These are phyloP conservation scores for Tardiomyces digboiensis DNA, from an alignment of 1,139 yeast species.

Conservation along the genomic window DNA sequence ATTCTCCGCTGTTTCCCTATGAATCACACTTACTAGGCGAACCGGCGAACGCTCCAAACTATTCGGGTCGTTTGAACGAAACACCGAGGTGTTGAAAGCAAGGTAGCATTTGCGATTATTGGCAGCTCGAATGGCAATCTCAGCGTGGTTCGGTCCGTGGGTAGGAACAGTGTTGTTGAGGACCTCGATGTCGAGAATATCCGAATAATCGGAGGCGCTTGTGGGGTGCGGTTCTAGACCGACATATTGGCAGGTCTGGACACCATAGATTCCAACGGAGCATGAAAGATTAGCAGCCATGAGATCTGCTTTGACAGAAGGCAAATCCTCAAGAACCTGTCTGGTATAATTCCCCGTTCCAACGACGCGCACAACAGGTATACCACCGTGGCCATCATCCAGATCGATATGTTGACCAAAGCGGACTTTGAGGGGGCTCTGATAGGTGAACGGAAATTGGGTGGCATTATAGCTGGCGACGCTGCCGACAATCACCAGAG, in stretches of 20 bases:
- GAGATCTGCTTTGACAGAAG: slow-evolving; percentile 42
- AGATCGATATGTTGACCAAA: slow-evolving; percentile 48
- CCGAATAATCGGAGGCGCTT: slow-evolving; percentile 26
- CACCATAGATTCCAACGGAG: not conserved
- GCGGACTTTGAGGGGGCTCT: slow-evolving; percentile 60
- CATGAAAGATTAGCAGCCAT: not conserved
- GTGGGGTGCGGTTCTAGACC: slow-evolving; percentile 1
- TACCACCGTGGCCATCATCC: slow-evolving; percentile 7
- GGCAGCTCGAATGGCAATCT: slow-evolving; percentile 45
- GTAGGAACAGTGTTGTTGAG: slow-evolving; percentile 15
- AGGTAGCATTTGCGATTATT: slow-evolving; percentile 58
- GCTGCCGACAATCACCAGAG: slow-evolving; percentile 32
- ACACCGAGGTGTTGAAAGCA: slow-evolving; percentile 42
- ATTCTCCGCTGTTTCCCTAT: too few relatives aligned
- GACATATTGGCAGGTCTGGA: not conserved
- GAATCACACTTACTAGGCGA: slow-evolving; percentile 42
- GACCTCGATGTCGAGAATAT: not conserved
- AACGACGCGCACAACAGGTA: slow-evolving; percentile 35
- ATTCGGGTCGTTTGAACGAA: slow-evolving; percentile 20
- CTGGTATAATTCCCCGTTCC: slow-evolving; percentile 43
- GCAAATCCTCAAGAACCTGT: slow-evolving; percentile 45
- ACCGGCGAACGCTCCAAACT: slow-evolving; percentile 42
- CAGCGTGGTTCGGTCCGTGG: slow-evolving; percentile 60
- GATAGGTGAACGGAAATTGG: slow-evolving; percentile 43
- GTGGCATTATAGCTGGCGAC: slow-evolving; percentile 17